These are phyloP conservation scores for Pichia sp. DNA, from an alignment of 1,139 yeast species.

Conservation along the genomic window DNA sequence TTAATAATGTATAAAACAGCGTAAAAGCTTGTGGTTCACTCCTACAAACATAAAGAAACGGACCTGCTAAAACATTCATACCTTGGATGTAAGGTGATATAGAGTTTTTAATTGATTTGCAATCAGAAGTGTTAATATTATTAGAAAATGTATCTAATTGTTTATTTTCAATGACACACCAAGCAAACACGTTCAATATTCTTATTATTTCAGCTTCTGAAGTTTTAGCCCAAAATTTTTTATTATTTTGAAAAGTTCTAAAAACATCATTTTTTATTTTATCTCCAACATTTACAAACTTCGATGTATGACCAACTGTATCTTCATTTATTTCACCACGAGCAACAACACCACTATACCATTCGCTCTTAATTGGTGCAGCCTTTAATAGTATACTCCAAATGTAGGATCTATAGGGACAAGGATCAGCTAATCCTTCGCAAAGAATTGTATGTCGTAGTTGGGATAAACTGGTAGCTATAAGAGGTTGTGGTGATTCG, in stretches of 20 bases:
- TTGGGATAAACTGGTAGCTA: constrained; percentile 69
- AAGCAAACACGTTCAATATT: constrained; percentile 67
- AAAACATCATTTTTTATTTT: constrained; percentile 86
- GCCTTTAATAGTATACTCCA: constrained; percentile 76
- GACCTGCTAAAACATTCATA: constrained; percentile 82
- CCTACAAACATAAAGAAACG: constrained; percentile 68
- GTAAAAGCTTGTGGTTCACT: constrained; percentile 86
- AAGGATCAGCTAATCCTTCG: constrained; percentile 60
- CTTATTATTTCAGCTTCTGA: constrained; percentile 63
- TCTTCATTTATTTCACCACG: constrained; percentile 42
- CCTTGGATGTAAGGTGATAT: constrained; percentile 72
- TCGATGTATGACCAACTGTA: constrained; percentile 9
- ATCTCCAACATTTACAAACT: constrained; percentile 37
- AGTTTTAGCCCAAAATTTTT: constrained; percentile 57
- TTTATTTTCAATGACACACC: constrained; percentile 30
- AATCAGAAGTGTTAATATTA: too few relatives aligned
- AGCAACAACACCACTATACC: constrained; percentile 50
- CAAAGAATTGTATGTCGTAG: constrained; percentile 70
- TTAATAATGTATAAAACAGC: constrained; percentile 53
- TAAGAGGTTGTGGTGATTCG: constrained; percentile 53
- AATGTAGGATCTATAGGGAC: constrained; percentile 69
- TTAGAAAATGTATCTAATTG: constrained; percentile 7
- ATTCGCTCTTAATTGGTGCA: constrained; percentile 47
- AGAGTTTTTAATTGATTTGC: neutral
- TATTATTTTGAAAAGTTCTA: constrained; percentile 75